Percentiles rank a stretch among this genome's conserved stretches.
These are phyloP conservation scores for Breynia disticha DNA, from an alignment of 441 rosid species.

Conservation along the genomic window DNA sequence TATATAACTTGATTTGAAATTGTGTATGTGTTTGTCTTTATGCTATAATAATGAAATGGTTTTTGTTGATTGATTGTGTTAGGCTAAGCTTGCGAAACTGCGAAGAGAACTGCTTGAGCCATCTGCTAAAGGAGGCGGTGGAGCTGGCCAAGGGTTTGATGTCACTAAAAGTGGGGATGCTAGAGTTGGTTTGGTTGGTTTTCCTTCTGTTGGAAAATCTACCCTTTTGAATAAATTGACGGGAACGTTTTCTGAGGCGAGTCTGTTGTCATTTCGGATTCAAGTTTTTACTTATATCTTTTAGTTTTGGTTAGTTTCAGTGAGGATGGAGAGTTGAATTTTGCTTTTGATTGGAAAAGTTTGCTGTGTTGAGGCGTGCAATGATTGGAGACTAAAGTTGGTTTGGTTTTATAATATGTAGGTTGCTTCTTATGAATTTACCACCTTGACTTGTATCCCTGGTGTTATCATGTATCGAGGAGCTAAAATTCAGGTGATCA, in stretches of 20 bases:
- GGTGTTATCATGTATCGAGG: slow-evolving; percentile 89
- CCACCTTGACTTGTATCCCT: slow-evolving; percentile 93
- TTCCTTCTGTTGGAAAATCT: slow-evolving; percentile 96
- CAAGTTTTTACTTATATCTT: background rate
- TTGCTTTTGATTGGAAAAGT: background rate
- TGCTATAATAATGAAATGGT: too few species aligned
- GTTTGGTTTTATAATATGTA: slow-evolving; percentile 21
- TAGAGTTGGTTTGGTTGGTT: slow-evolving; percentile 91
- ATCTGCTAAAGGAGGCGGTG: slow-evolving; percentile 76
- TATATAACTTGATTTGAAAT: too few species aligned
- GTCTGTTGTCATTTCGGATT: slow-evolving; percentile 1
- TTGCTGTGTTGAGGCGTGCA: background rate
- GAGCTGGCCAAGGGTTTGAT: slow-evolving; percentile 93
- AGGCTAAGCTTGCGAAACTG: slow-evolving; percentile 95
- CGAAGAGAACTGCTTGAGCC: slow-evolving; percentile 92
- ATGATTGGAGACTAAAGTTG: background rate
- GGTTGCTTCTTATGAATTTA: slow-evolving; percentile 98
- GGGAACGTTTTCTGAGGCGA: slow-evolving; percentile 89
- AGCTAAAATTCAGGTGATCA: slow-evolving; percentile 85
- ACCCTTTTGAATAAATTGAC: slow-evolving; percentile 86
- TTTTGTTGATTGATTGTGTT: slow-evolving; percentile 3
- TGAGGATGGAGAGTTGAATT: background rate
- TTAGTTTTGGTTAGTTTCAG: background rate
- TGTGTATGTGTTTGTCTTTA: too few species aligned
- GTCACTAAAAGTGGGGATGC: slow-evolving; percentile 97